These are phyloP conservation scores for Malania oleifera DNA, from an alignment of 164 flowering plant species.

Conservation along the genomic window DNA sequence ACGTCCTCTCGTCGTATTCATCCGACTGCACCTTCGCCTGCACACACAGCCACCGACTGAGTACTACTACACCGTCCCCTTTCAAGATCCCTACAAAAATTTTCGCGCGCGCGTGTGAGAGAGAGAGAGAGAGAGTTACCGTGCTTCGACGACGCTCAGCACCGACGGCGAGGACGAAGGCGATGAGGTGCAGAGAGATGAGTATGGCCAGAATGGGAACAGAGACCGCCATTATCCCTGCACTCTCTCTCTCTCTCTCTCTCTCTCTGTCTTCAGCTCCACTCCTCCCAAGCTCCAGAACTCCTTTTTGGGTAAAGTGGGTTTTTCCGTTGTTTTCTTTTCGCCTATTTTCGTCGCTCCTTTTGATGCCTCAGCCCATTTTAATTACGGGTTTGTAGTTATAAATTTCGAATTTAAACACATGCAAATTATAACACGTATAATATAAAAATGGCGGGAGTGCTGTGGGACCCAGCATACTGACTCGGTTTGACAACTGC, in stretches of 20 bases:
- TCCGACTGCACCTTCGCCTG: conserved; percentile 69
- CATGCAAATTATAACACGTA: no score
- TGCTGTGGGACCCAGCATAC: no score
- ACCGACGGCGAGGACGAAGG: conserved; percentile 83
- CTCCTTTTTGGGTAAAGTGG: no score
- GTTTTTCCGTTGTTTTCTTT: no score
- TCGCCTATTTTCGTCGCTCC: no score
- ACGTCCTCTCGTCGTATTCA: conserved; percentile 74
- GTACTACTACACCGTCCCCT: background rate
- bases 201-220: conserved; percentile 45
- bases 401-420: no score
- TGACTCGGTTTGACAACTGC: no score
- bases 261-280: conserved; percentile 28
- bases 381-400: no score
- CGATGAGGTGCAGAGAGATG: conserved; percentile 68
- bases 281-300: no score
- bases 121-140: conserved; percentile 29
- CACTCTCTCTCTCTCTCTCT: background rate
- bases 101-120: background rate
- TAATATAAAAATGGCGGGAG: no score
- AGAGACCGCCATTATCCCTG: conserved; percentile 55
- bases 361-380: no score
- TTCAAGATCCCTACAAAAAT: background rate
- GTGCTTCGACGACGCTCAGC: conserved; percentile 88
- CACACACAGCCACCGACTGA: background rate